phyloP scores from a whole-genome alignment of 1,284 basidiomycete genomes.

The Tilletia horrida region DNA sequence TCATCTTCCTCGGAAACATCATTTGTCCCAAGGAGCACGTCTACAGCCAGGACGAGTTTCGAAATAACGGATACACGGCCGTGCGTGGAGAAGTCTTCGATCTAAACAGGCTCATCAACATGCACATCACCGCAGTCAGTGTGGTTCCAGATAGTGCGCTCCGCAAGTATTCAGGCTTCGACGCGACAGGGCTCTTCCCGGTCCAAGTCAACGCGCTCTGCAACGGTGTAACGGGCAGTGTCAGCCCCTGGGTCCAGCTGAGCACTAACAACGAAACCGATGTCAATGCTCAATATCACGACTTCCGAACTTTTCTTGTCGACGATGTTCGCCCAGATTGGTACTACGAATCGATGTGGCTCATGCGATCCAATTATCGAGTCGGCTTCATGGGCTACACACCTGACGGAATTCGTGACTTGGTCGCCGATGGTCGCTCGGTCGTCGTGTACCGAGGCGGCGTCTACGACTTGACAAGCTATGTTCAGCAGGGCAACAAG shows the following conservation, averaged over 20 bases:
- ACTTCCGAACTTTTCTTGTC: slow-evolving; percentile 71
- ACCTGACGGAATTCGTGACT: slow-evolving; percentile 68
- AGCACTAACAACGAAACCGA: slow-evolving; percentile 77
- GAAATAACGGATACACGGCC: slow-evolving; percentile 70
- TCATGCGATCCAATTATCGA: slow-evolving; percentile 78
- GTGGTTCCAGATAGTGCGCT: slow-evolving; percentile 74
- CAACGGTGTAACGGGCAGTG: slow-evolving; percentile 73
- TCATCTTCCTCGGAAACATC: slow-evolving; percentile 77
- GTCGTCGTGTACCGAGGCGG: slow-evolving; percentile 78
- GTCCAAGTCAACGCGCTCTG: slow-evolving; percentile 95
- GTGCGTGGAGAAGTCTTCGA: slow-evolving; percentile 93
- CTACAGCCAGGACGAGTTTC: slow-evolving; percentile 73
- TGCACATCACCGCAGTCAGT: slow-evolving; percentile 67
- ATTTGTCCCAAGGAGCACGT: slow-evolving; percentile 95
- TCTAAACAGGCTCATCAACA: slow-evolving; percentile 56
- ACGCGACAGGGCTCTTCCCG: slow-evolving; percentile 80
- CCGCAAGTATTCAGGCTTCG: slow-evolving; percentile 75
- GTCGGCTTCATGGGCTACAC: slow-evolving; percentile 87
- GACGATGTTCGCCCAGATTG: slow-evolving; percentile 91
- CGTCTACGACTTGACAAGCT: slow-evolving; percentile 83
- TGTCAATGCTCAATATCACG: slow-evolving; percentile 75
- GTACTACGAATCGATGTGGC: slow-evolving; percentile 77
- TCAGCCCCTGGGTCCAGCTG: slow-evolving; percentile 80
- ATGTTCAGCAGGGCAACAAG: slow-evolving; percentile 58
- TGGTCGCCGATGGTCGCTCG: slow-evolving; percentile 65